Base-by-base conservation (phyloP, 2,329 filamentous ascomycete genomes). In the Clonostachys sp. region DNA sequence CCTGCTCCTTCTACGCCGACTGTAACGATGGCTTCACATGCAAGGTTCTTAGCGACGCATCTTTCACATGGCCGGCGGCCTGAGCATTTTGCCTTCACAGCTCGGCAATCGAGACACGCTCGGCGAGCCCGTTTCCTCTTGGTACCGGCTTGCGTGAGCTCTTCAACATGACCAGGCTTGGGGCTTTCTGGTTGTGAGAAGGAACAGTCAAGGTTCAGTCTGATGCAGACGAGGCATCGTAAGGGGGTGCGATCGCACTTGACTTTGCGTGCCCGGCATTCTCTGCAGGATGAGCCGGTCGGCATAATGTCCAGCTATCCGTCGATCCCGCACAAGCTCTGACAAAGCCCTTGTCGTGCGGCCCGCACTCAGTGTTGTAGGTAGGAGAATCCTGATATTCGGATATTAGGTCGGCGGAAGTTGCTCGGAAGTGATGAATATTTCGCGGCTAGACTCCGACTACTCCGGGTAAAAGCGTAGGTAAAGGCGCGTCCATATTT, bases 81-180 rank as follows among this genome's bases (percentile, higher is more conserved):
- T 1, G 60, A 64, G 47, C 67, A 70, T 34, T 62, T 67, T 0
- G 60, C 56, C 46, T 70, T 69, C 12, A 60, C 57, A 34, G 49
- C 52, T 4, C 66, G 57, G 51, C 66, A 70, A 16, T 52, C 45
- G 3, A 54, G 48, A 45, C 67, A 69, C 6, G 67, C 66, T 8
- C 49, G 48, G 0, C 50, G 48, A 1, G 53, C 54, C 0, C 61
- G 51, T 2, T 57, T 51, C 5, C 61, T 50, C 48, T 58, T 59
- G 33, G 55, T 61, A 2, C 61, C 61, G 2, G 61, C 61, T 33
- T 63, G 53, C 0, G 59, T 62, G 35, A 60, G 46, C 0, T 51
- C 45, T 45, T 46, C 14, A 40, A 44, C 45, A 48, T 12, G 34
- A 17, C 6, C 47, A 12, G 16, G 34, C 18, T 17, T 41, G 41